A percentile compares a stretch with the other conserved stretches of the same genome.
phyloP scores from a whole-genome alignment of 768 basidiomycete species.

The Termitomyces sp. region DNA sequence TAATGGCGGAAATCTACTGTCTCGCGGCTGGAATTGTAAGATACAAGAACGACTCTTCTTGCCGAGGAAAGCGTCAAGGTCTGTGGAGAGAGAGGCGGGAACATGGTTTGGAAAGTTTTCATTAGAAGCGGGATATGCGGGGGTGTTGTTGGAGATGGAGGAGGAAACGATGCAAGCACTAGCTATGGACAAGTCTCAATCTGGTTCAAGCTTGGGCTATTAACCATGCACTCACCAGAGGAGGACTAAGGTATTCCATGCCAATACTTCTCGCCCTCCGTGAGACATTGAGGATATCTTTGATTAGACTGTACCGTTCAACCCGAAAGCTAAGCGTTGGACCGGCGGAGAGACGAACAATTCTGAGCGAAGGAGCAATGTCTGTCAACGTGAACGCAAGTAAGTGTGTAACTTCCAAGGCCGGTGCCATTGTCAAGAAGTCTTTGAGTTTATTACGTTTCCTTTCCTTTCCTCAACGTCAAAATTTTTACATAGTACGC shows the following conservation, averaged over 20 bases:
- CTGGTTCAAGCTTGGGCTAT: background rate
- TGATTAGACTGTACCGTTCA: slow-evolving; percentile 88
- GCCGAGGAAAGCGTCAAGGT: slow-evolving; percentile 81
- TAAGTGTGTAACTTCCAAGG: slow-evolving; percentile 87
- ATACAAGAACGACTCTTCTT: slow-evolving; percentile 88
- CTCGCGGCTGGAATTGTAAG: slow-evolving; percentile 81
- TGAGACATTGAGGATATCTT: slow-evolving; percentile 67
- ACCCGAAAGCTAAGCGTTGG: slow-evolving; percentile 93
- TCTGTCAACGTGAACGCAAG: slow-evolving; percentile 89
- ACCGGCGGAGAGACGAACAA: slow-evolving; percentile 83
- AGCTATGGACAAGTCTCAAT: slow-evolving; percentile 46
- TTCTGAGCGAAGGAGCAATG: slow-evolving; percentile 78
- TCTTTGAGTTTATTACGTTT: slow-evolving; percentile 89
- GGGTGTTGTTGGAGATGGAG: slow-evolving; percentile 66
- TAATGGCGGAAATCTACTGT: slow-evolving; percentile 94
- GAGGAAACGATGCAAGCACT: slow-evolving; percentile 85
- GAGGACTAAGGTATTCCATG: slow-evolving; percentile 87
- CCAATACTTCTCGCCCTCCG: slow-evolving; percentile 71
- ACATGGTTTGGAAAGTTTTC: slow-evolving; percentile 95
- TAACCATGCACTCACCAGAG: slow-evolving; percentile 55
- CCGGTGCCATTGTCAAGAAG: slow-evolving; percentile 87
- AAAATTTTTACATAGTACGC: background rate
- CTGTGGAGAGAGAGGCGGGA: slow-evolving; percentile 87
- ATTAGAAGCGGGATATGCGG: slow-evolving; percentile 87
- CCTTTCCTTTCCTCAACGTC: slow-evolving; percentile 60